phyloP scores from a whole-genome alignment of 371 early-diverging fungal genomes.

The Lichtheimia corymbifera region DNA sequence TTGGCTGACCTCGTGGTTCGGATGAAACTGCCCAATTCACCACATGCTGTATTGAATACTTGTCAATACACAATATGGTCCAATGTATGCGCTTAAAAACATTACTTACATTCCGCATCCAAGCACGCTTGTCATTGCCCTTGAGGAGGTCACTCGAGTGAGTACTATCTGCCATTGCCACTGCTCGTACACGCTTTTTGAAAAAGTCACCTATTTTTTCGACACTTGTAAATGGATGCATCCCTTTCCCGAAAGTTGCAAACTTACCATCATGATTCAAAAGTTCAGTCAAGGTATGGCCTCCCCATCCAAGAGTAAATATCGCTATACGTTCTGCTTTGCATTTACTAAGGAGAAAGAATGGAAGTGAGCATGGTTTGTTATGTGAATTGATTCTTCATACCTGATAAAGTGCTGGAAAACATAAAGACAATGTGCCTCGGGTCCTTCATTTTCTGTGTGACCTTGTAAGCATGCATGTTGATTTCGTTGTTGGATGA shows the following conservation, averaged over 20 bases:
- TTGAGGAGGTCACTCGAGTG: slow-evolving; percentile 32
- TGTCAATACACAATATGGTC: neutral
- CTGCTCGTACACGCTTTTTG: slow-evolving; percentile 28
- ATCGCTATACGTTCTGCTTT: slow-evolving; percentile 31
- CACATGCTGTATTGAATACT: slow-evolving; percentile 18
- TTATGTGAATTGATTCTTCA: neutral
- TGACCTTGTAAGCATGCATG: too few relatives aligned
- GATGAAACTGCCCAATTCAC: slow-evolving; percentile 33
- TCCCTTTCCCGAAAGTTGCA: neutral
- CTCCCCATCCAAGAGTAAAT: slow-evolving; percentile 45
- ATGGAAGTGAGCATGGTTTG: too few relatives aligned
- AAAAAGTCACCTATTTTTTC: slow-evolving; percentile 31
- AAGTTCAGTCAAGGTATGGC: slow-evolving; percentile 28
- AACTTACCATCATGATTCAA: slow-evolving; percentile 39
- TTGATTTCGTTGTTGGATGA: too few relatives aligned
- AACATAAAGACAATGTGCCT: slow-evolving; percentile 42
- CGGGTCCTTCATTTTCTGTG: slow-evolving; percentile 40
- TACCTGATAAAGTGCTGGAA: slow-evolving; percentile 41
- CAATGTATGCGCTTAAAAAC: neutral
- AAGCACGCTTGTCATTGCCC: slow-evolving; percentile 29
- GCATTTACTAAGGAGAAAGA: slow-evolving; percentile 16
- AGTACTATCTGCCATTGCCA: slow-evolving; percentile 34
- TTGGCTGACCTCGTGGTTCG: slow-evolving; percentile 19
- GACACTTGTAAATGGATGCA: neutral
- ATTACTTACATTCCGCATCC: slow-evolving; percentile 35